Base-by-base conservation (phyloP, 164 flowering plant species). In the Tinospora cordifolia region DNA sequence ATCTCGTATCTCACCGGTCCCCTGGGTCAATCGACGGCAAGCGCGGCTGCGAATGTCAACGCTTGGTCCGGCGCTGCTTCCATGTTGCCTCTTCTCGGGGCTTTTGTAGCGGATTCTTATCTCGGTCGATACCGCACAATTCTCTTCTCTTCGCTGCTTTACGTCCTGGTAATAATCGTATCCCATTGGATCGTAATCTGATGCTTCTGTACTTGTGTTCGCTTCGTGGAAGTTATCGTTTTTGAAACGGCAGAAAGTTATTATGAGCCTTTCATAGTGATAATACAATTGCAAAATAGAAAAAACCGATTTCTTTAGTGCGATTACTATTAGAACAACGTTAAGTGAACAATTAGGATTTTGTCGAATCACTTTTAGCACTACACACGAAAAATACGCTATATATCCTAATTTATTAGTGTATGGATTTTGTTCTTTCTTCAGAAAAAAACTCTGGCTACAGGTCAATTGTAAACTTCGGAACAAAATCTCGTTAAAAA, bases 1-100 rank as follows among this genome's bases (percentile, higher is more conserved):
- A 78, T 85, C 8, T 81, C 54, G 40, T 85, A 74, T 51, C 63
- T 85, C 39, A 85, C 86, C 7, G 83, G 80, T 0, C 78, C 78
- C 2, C 62, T 81, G 8, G 72, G 70, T 7, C 75, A 81, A 34
- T 69, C 82, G 0, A 79, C 80, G 51, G 82, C 79, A 13, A 66
- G 70, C 0, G 81, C 83, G 0, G 83, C 81, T 0, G 70, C 27
- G 22, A 81, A 76, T 25, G 71, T 76, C 11, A 78, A 81, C 30
- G 69, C 74, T 13, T 78, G 83, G 83, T 10, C 17, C 19, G 79
- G 83, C 2, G 39, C 68, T 0, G 75, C 67, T 1, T 51, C 63
- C 40, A 72, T 81, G 46, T 60, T 74, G 19, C 83, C 81, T 21
- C 63, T 81, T 0, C 9, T 76, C 0, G 83, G 83, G 3, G 81